Evolutionary conservation across 1,284 basidiomycete genomes (phyloP), one percentile per base, ranked within the genome.

Genomic region (Fomitopsis palustris): DNA sequence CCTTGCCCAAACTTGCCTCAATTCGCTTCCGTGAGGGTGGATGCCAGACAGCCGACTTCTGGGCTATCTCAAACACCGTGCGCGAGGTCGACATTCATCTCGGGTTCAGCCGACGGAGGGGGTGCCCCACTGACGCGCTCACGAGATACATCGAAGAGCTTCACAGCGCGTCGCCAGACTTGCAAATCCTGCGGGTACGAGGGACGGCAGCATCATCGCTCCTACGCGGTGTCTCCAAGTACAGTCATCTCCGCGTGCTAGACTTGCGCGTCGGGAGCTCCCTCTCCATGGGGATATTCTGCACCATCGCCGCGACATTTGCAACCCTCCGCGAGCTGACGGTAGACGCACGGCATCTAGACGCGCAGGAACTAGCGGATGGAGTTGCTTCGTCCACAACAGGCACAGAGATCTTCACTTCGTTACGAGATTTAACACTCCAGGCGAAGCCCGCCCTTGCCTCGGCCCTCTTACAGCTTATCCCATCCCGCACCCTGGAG

Each of bases 331-430:
- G 65, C 42, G 71, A 80, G 52, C 74, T 87, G 43, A 75, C 80
- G 58, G 61, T 85, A 17, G 83, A 86, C 61, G 78, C 79, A 4
- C 73, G 75, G 27, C 75, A 75, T 65, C 67, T 83, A 55, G 72
- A 75, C 49, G 56, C 67, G 17, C 69, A 39, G 31, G 54, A 45
- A 23, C 31, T 56, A 3, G 21, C 14, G 21, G 33, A 43, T 14
- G 43, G 41, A 3, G 2, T 55, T 10, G 8, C 27, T 23, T 31
- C 54, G 3, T 12, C 5, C 38, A 27, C 54, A 25, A 29, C 27
- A 31, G 10, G 12, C 38, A 33, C n/a, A 47, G 53, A 59, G 10
- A 62, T 45, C 58, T 83, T 86, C 65, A 75, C 76, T 33, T 70
- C 74, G 1, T 69, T 87, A 19, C 69, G 72, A 35, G 75, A 70